phyloP scores from a whole-genome alignment of 495 filamentous ascomycete species.

The Sporormia fimetaria region DNA sequence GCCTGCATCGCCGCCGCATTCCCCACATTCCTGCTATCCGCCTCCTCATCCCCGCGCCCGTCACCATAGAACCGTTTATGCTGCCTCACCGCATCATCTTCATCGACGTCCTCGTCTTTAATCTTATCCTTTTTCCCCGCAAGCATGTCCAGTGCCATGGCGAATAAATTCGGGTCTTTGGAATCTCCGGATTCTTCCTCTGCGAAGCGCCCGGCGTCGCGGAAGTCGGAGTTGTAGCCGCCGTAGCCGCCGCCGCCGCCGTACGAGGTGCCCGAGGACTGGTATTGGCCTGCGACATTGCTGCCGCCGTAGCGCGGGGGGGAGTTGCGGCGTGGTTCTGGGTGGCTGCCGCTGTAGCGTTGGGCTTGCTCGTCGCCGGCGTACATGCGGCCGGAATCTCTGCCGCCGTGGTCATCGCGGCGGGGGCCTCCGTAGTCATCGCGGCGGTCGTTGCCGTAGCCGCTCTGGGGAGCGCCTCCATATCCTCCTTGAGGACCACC shows the following conservation, averaged over 20 bases:
- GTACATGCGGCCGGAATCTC: not conserved
- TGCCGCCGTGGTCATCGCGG: not conserved
- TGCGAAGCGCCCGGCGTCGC: slow-evolving; percentile 40
- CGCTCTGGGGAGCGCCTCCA: not conserved
- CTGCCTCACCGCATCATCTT: slow-evolving; percentile 42
- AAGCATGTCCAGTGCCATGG: slow-evolving; percentile 39
- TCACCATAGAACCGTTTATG: slow-evolving; percentile 48
- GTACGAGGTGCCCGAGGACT: slow-evolving; percentile 31
- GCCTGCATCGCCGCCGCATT: slow-evolving; percentile 57
- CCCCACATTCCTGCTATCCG: slow-evolving; percentile 37
- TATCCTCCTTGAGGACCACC: not conserved
- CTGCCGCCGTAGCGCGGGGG: slow-evolving; percentile 13
- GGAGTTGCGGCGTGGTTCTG: not conserved
- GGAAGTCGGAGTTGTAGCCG: slow-evolving; percentile 38
- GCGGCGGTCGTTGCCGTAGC: not conserved
- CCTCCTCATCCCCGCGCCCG: slow-evolving; percentile 25
- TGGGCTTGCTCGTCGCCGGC: not conserved
- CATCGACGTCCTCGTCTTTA: slow-evolving; percentile 43
- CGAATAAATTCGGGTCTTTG: slow-evolving; percentile 39
- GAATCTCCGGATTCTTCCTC: slow-evolving; percentile 40
- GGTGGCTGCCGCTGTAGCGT: slow-evolving; percentile 3
- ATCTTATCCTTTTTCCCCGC: slow-evolving; percentile 35
- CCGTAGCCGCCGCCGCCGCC: slow-evolving; percentile 26
- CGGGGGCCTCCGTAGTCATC: slow-evolving; percentile 9
- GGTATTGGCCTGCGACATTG: too few species aligned